These are phyloP conservation scores for Toxicodendron radicans DNA, from an alignment of 345 rosid genomes.

Conservation along the genomic window DNA sequence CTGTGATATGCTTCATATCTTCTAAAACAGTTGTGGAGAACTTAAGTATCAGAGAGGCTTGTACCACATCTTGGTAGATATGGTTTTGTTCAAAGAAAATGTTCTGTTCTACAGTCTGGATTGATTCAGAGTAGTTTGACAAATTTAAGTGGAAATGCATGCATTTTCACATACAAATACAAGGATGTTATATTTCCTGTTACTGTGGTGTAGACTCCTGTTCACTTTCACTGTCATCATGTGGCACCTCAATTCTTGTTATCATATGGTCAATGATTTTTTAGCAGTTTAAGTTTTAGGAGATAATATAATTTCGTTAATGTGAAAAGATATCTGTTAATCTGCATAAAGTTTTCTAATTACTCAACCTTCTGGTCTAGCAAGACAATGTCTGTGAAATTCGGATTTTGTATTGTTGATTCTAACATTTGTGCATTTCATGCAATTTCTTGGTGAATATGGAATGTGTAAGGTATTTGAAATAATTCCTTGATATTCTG, in stretches of 20 bases:
- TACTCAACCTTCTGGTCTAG: neutral
- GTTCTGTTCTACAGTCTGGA: neutral
- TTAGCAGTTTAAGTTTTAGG: too few species aligned
- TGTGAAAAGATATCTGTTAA: neutral
- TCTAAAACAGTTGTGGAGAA: neutral
- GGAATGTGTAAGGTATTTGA: neutral
- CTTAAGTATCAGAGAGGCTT: neutral
- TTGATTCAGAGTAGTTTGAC: neutral
- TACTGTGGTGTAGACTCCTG: too few species aligned
- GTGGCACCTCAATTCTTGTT: too few species aligned
- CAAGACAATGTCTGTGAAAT: neutral
- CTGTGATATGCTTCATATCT: neutral
- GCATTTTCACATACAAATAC: neutral
- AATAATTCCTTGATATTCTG: conserved; percentile 4
- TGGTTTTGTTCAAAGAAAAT: neutral
- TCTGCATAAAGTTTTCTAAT: neutral
- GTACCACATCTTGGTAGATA: neutral
- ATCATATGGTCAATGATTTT: too few species aligned
- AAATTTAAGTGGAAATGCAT: neutral
- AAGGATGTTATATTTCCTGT: too few species aligned
- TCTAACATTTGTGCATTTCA: neutral
- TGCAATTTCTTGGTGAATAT: neutral
- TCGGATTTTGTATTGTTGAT: neutral
- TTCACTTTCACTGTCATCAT: too few species aligned
- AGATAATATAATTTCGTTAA: too few species aligned